Conservation (phyloP, 352 stramenopile species). For the Phytopythium aichiense region DNA sequence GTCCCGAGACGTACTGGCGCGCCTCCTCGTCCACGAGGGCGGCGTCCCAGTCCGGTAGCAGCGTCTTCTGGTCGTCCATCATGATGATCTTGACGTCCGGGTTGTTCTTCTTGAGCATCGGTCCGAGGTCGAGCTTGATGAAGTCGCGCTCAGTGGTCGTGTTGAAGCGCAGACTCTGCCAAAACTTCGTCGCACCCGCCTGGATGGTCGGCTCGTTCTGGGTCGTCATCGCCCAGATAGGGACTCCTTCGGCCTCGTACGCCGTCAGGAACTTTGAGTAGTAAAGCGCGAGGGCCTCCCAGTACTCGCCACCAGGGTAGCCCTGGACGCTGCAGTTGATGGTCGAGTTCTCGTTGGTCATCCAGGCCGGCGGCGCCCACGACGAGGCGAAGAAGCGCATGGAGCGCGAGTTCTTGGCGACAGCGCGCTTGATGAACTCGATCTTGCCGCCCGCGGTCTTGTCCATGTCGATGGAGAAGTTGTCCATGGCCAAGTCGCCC, state of each 20-base stretch:
- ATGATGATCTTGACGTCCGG: conserved; percentile 81
- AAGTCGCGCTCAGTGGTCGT: conserved; percentile 48
- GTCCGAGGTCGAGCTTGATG: conserved; percentile 75
- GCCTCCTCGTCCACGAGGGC: conserved; percentile 45
- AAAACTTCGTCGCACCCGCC: conserved; percentile 27
- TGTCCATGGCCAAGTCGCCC: conserved; percentile 72
- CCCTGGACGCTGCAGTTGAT: conserved; percentile 60
- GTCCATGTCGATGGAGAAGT: conserved; percentile 87
- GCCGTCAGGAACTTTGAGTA: conserved; percentile 85
- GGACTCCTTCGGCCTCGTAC: conserved; percentile 69
- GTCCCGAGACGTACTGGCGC: conserved; percentile 69
- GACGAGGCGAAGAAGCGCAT: conserved; percentile 74
- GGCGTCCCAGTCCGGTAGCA: conserved; percentile 37
- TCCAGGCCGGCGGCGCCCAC: conserved; percentile 84
- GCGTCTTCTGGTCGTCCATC: conserved; percentile 82
- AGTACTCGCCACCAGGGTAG: conserved; percentile 40
- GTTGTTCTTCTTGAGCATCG: conserved; percentile 40
- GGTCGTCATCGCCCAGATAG: conserved; percentile 77
- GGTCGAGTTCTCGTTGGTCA: conserved; percentile 71
- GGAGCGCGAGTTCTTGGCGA: conserved; percentile 31
- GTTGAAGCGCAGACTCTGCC: conserved; percentile 54
- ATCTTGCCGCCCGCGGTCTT: conserved; percentile 63
- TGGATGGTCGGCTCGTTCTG: conserved; percentile 81
- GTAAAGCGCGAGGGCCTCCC: conserved; percentile 80
- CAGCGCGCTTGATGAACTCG: conserved; percentile 54